phyloP scores from a whole-genome alignment of 73 alveolate species.

The Paramecium bursaria region DNA sequence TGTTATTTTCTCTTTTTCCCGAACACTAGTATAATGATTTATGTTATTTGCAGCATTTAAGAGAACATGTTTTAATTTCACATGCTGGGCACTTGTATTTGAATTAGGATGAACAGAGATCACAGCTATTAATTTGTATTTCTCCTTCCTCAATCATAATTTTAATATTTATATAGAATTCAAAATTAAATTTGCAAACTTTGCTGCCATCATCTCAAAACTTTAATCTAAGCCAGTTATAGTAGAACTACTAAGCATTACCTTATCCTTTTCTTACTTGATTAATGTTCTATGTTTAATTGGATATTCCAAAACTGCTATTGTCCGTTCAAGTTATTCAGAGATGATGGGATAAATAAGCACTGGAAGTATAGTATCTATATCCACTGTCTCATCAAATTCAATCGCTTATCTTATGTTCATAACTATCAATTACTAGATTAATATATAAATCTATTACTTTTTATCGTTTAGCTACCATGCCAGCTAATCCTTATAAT shows the following conservation, averaged over 20 bases:
- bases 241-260: slow-evolving; percentile 40
- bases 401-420: slow-evolving; percentile 46
- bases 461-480: slow-evolving; percentile 4
- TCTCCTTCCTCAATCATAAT: slow-evolving; percentile 58
- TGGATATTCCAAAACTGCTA: slow-evolving; percentile 34
- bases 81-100: slow-evolving; percentile 52
- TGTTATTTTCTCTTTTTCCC: slow-evolving; percentile 27
- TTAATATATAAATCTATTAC: neutral
- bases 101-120: neutral
- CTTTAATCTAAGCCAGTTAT: slow-evolving; percentile 48
- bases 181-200: slow-evolving; percentile 12
- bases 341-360: slow-evolving; percentile 23
- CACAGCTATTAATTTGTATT: slow-evolving; percentile 10
- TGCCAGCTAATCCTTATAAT: neutral
- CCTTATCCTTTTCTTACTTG: slow-evolving; percentile 28
- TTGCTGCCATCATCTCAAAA: slow-evolving; percentile 58
- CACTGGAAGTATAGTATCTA: slow-evolving; percentile 30
- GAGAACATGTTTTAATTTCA: slow-evolving; percentile 52
- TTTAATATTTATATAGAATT: slow-evolving; percentile 23
- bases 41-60: slow-evolving; percentile 48
- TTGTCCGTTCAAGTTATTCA: neutral
- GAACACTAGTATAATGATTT: slow-evolving; percentile 8
- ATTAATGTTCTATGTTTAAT: neutral
- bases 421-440: slow-evolving; percentile 40
- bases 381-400: slow-evolving; percentile 48